A percentile compares a stretch with the other conserved stretches of the same genome.
phyloP scores from a whole-genome alignment of 2,329 filamentous ascomycete species.

The Cercospora sp. region DNA sequence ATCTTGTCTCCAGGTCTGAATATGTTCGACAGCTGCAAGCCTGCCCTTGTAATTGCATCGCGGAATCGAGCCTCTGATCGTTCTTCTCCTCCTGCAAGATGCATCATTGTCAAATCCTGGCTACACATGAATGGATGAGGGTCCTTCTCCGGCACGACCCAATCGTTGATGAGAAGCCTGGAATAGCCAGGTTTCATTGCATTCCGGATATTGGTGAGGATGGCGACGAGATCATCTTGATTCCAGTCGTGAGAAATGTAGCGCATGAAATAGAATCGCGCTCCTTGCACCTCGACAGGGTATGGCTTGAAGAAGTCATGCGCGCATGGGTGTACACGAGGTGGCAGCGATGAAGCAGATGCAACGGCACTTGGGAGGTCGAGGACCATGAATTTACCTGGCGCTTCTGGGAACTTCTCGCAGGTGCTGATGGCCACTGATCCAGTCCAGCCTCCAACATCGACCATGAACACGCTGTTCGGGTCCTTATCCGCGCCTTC shows the following conservation, averaged over 20 bases:
- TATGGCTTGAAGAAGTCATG: conserved; percentile 41
- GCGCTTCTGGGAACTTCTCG: conserved; percentile 6
- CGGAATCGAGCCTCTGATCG: conserved; percentile 6
- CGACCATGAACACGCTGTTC: conserved; percentile 16
- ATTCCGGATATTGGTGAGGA: conserved; percentile 31
- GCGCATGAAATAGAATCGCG: conserved; percentile 34
- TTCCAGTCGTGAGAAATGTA: conserved; percentile 39
- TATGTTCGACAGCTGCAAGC: conserved; percentile 2
- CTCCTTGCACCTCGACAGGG: conserved; percentile 28
- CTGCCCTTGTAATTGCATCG: conserved; percentile 10
- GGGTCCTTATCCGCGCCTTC: not conserved
- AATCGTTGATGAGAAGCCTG: conserved; percentile 38
- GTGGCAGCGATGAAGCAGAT: not conserved
- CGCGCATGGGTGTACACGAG: conserved; percentile 21
- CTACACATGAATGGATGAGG: conserved; percentile 10
- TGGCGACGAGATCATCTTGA: conserved; percentile 31
- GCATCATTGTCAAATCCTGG: conserved; percentile 14
- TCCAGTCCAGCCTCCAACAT: conserved; percentile 9
- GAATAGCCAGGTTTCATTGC: conserved; percentile 37
- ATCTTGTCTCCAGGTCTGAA: conserved; percentile 9
- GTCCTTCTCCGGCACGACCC: conserved; percentile 33
- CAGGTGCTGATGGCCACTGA: not conserved
- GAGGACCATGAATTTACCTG: conserved; percentile 10
- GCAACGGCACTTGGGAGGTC: conserved; percentile 1
- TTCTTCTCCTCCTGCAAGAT: conserved; percentile 8